Percentiles rank a stretch among this genome's conserved stretches.
Evolutionary conservation across 2,329 filamentous ascomycete genomes (phyloP).

Genomic region (Verticillium tricorpus): DNA sequence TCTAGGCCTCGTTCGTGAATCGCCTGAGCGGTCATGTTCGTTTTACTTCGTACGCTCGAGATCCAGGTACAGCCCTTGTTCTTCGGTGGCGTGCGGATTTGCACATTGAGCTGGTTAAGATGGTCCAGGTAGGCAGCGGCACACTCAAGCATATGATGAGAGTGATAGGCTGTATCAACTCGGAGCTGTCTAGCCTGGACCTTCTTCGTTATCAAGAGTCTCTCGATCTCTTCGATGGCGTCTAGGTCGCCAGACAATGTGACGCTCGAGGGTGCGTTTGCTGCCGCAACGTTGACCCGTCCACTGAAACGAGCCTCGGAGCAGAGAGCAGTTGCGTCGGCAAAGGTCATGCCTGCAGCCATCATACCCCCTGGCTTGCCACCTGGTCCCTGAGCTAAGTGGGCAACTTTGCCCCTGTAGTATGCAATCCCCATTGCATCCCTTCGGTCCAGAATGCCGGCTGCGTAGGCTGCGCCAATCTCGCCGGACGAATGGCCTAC

Average conservation of each 20-base stretch:
- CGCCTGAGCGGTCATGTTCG: not conserved
- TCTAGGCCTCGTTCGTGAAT: not conserved
- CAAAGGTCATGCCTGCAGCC: constrained; percentile 15
- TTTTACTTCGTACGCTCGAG: not conserved
- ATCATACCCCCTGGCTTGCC: constrained; percentile 17
- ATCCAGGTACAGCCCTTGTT: not conserved
- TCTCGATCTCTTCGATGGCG: constrained; percentile 18
- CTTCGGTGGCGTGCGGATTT: not conserved
- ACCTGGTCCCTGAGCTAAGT: constrained; percentile 1
- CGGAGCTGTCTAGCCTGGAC: constrained; percentile 17
- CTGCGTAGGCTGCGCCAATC: constrained; percentile 44
- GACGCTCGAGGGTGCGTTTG: constrained; percentile 17
- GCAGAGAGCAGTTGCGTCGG: constrained; percentile 13
- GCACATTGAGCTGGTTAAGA: not conserved
- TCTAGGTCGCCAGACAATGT: constrained; percentile 22
- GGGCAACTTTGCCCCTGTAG: constrained; percentile 10
- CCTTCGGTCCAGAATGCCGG: constrained; percentile 27
- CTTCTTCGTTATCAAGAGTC: constrained; percentile 11
- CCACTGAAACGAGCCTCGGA: constrained; percentile 15
- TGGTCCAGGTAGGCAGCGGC: not conserved
- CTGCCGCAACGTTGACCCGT: constrained; percentile 17
- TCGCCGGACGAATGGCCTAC: constrained; percentile 47
- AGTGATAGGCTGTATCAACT: constrained; percentile 28
- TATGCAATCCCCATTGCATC: constrained; percentile 20
- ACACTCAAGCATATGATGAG: constrained; percentile 12